Conservation (phyloP, 805 yeast species). For the Candida broadrunensis region DNA sequence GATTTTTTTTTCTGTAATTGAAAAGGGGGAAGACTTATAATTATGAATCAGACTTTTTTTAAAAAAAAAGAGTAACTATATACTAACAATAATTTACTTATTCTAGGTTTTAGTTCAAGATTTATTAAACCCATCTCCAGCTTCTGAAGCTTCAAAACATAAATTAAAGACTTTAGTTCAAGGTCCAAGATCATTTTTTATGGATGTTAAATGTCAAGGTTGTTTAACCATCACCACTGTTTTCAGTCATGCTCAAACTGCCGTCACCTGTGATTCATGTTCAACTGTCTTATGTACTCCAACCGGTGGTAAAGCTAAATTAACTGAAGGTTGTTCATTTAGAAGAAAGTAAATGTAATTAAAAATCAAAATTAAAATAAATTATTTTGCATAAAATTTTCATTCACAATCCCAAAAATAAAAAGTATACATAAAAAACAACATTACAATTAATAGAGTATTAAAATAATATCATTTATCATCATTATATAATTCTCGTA, state of each 20-base stretch:
- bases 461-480: no score
- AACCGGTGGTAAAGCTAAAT: slow-evolving; percentile 99
- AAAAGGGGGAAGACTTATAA: no score
- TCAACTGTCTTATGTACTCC: slow-evolving; percentile 98
- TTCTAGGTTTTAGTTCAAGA: slow-evolving; percentile 94
- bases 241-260: slow-evolving; percentile 99
- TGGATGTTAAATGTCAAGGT: slow-evolving; percentile 99
- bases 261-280: slow-evolving; percentile 98
- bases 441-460: no score
- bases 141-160: slow-evolving; percentile 95
- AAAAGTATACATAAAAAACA: no score
- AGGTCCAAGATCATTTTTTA: slow-evolving; percentile 97
- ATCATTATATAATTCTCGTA: no score
- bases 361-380: no score
- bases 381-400: no score
- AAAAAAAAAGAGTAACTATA: neutral
- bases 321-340: slow-evolving; percentile 99
- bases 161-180: slow-evolving; percentile 97
- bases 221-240: slow-evolving; percentile 99
- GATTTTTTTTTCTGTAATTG: no score
- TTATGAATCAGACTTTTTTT: no score
- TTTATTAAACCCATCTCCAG: slow-evolving; percentile 96
- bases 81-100: slow-evolving; percentile 16
- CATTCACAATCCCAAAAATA: no score
- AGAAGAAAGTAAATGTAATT: slow-evolving; percentile 79